phyloP scores from a whole-genome alignment of 768 basidiomycete genomes.

The Trichaptum fuscoviolaceum region DNA sequence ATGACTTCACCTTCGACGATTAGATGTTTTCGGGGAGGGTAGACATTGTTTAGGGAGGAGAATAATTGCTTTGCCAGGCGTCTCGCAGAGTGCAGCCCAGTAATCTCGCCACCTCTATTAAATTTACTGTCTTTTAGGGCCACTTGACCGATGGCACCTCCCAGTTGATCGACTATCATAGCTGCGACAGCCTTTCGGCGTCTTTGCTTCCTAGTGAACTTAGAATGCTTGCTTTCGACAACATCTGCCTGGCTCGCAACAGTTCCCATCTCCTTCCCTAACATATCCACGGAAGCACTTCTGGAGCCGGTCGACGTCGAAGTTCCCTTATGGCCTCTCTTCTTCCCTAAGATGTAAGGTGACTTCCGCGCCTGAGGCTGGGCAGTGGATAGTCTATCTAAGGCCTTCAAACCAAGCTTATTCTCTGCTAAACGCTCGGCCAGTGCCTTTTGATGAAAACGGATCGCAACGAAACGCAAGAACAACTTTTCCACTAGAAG shows the following conservation, averaged over 20 bases:
- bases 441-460: slow-evolving; percentile 72
- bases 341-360: slow-evolving; percentile 24
- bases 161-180: slow-evolving; percentile 66
- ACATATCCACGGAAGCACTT: slow-evolving; percentile 32
- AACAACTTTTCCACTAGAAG: slow-evolving; percentile 54
- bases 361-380: slow-evolving; percentile 36
- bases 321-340: slow-evolving; percentile 40
- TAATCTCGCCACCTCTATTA: slow-evolving; percentile 48
- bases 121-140: slow-evolving; percentile 63
- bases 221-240: neutral
- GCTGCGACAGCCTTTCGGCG: slow-evolving; percentile 50
- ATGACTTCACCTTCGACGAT: slow-evolving; percentile 53
- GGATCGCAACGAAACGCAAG: slow-evolving; percentile 73
- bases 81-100: slow-evolving; percentile 57
- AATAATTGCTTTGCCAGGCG: slow-evolving; percentile 67
- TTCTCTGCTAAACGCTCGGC: slow-evolving; percentile 72
- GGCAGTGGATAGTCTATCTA: slow-evolving; percentile 68
- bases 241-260: neutral
- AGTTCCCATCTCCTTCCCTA: slow-evolving; percentile 10
- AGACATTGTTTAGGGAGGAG: slow-evolving; percentile 50
- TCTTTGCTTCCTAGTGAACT: slow-evolving; percentile 33
- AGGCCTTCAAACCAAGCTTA: slow-evolving; percentile 58
- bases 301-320: slow-evolving; percentile 22
- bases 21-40: slow-evolving; percentile 55
- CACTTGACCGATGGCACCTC: slow-evolving; percentile 64